Evolutionary conservation across 1,139 yeast species (phyloP), one percentile per base, ranked within the genome.

Genomic region (Saccharomyces pastorianus): DNA sequence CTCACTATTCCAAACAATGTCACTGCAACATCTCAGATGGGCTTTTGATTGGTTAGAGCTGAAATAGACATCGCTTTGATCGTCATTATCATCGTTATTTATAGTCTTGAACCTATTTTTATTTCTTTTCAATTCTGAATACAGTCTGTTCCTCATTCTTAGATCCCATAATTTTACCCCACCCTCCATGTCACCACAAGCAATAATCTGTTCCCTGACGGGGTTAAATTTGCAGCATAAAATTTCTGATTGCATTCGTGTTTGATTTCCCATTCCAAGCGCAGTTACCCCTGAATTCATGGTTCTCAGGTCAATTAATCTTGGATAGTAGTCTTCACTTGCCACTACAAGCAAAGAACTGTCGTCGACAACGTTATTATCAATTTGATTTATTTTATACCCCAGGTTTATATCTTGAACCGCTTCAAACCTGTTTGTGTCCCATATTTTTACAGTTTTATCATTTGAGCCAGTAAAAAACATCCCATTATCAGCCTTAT

Each of bases 401-500:
- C 69, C 75, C 29, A 76, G n/a, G 38, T 9, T 83, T 78, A 61
- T 88, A 87, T 1, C 70, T 62, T 87, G 88, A 0, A 83, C 96
- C 11, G 83, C 81, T 13, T 73, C 65, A 59, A 88, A 71, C 28
- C 78, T 73, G 56, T 79, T 79, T 0, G 96, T 79, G 65, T 89
- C 96, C 96, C 96, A 91, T 0, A 89, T 76, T 58, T 85, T 87
- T 29, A 90, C 80, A 0, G 82, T 78, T 56, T 81, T 83, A 66
- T 91, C 98, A 66, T 84, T 88, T 0, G 96, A 88, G 0, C 90
- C 82, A 2, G 90, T 79, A 9, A 89, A 77, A 72, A 90, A 90
- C 82, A 91, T 78, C 1, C 96, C 97, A 27, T 84, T 82, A 68
- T 91, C 98, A 53, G 75, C 75, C 0, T 95, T 91, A 93, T 96